phyloP scores from a whole-genome alignment of 371 early-diverging fungal species.

The Batrachochytrium dendrobatidis region DNA sequence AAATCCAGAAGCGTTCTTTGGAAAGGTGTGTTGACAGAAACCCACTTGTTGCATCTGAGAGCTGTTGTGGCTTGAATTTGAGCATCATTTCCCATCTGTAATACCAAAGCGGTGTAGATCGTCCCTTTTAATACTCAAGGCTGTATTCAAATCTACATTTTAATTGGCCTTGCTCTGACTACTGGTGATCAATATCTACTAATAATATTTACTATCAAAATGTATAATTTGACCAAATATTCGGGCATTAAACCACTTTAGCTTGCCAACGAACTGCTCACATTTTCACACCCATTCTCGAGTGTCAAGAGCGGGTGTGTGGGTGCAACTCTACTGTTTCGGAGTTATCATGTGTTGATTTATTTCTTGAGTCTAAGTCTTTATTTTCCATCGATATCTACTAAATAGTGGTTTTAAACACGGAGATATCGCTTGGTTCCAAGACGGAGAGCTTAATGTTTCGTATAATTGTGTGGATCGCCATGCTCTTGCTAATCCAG shows the following conservation, averaged over 20 bases:
- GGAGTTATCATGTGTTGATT: too few species aligned
- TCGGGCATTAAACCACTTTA: too few species aligned
- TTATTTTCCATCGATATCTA: background rate
- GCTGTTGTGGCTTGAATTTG: too few species aligned
- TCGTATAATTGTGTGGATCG: slow-evolving; percentile 97
- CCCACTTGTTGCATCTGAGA: too few species aligned
- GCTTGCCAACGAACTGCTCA: slow-evolving; percentile 7
- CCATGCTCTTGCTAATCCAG: slow-evolving; percentile 57
- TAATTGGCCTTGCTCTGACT: too few species aligned
- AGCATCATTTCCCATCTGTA: too few species aligned
- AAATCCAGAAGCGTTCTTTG: slow-evolving; percentile 77
- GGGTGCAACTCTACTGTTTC: background rate
- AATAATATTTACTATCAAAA: too few species aligned
- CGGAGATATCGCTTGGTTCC: slow-evolving; percentile 89
- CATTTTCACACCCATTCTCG: slow-evolving; percentile 6
- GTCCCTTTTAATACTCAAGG: too few species aligned
- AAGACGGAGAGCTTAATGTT: slow-evolving; percentile 88
- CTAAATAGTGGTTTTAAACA: slow-evolving; percentile 50
- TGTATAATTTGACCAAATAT: too few species aligned
- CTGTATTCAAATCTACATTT: too few species aligned
- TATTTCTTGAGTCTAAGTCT: background rate
- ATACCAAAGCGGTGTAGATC: too few species aligned
- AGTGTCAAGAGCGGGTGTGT: background rate
- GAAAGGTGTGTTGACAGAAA: slow-evolving; percentile 49
- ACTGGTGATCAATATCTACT: too few species aligned